Percentiles rank a stretch among this genome's conserved stretches.
These are phyloP conservation scores for Fusarium guadeloupense DNA, from an alignment of 2,329 filamentous ascomycete genomes.

Conservation along the genomic window DNA sequence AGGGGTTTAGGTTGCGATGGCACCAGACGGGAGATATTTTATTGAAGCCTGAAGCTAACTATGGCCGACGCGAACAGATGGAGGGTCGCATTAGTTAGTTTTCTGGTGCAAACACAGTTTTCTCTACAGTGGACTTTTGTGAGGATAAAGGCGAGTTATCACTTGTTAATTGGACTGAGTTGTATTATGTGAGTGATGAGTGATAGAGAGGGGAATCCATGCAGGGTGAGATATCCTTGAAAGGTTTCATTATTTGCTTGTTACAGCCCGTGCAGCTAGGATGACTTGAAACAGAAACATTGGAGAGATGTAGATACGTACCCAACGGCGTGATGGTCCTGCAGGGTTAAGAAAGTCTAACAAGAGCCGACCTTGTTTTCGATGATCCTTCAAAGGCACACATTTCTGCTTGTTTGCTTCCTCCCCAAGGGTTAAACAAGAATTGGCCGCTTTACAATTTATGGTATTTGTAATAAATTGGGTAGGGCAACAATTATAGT, in stretches of 20 bases:
- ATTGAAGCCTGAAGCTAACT: slow-evolving; percentile 34
- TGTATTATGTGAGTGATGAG: slow-evolving; percentile 9
- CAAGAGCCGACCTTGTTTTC: background rate
- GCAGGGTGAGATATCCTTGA: slow-evolving; percentile 14
- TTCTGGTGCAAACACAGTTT: slow-evolving; percentile 5
- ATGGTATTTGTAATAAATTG: no score
- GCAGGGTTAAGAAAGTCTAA: background rate
- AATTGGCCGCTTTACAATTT: no score
- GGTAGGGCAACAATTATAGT: no score
- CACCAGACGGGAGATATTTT: slow-evolving; percentile 9
- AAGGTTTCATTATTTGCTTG: slow-evolving; percentile 8
- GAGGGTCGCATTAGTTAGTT: slow-evolving; percentile 15
- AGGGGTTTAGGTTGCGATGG: slow-evolving; percentile 6
- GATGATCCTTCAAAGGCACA: background rate
- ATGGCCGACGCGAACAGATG: slow-evolving; percentile 19
- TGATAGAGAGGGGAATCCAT: background rate
- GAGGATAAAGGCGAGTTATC: background rate
- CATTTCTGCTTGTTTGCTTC: slow-evolving; percentile 1
- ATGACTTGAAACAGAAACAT: slow-evolving; percentile 15
- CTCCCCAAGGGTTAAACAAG: no score
- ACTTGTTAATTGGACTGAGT: background rate
- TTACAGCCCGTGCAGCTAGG: slow-evolving; percentile 16
- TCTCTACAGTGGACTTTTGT: background rate
- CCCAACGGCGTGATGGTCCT: background rate
- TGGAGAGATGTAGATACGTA: background rate